phyloP scores from a whole-genome alignment of 495 filamentous ascomycete species.

The Penicillium daleae region DNA sequence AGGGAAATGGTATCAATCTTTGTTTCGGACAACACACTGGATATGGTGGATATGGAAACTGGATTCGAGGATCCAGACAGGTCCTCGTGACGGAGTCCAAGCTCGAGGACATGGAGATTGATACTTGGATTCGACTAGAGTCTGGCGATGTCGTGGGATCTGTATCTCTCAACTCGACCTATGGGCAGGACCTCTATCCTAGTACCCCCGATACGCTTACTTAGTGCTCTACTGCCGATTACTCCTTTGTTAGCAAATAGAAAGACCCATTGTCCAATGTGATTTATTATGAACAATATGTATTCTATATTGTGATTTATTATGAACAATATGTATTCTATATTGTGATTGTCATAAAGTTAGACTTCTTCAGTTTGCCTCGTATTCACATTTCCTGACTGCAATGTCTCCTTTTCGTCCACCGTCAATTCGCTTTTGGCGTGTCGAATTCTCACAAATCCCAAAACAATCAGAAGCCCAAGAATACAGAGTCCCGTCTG shows the following conservation, averaged over 20 bases:
- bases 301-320: not conserved
- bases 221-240: constrained; percentile 3
- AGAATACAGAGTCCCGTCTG: constrained; percentile 59
- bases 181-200: constrained; percentile 24
- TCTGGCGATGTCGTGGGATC: constrained; percentile 18
- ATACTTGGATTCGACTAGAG: constrained; percentile 28
- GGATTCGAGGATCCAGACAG: constrained; percentile 59
- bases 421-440: constrained; percentile 71
- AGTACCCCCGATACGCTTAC: constrained; percentile 4
- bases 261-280: not conserved
- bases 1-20: constrained; percentile 47
- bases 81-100: constrained; percentile 15
- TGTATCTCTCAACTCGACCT: constrained; percentile 28
- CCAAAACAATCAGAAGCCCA: constrained; percentile 58
- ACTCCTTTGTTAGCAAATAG: not conserved
- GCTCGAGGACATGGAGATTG: constrained; percentile 7
- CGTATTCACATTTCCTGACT: not conserved
- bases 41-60: constrained; percentile 70
- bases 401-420: constrained; percentile 59
- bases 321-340: not conserved
- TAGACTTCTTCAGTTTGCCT: not conserved
- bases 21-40: constrained; percentile 70
- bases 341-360: not conserved
- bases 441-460: constrained; percentile 66
- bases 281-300: too few relatives aligned